These are phyloP conservation scores for Amphirosellinia nigrospora DNA, from an alignment of 495 filamentous ascomycete genomes.

Conservation along the genomic window DNA sequence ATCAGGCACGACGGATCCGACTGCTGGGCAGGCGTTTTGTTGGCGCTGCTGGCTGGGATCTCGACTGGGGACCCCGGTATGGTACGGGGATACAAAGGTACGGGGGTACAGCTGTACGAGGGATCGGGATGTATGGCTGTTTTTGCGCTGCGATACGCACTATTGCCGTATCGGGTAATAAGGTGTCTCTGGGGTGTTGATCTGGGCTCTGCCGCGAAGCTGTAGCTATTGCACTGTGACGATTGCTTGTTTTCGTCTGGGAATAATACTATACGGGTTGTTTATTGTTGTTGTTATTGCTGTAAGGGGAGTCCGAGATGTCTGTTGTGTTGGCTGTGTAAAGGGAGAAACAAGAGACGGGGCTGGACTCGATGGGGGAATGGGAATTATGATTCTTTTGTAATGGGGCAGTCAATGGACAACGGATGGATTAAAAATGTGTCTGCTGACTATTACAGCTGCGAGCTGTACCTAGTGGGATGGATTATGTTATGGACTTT, in stretches of 20 bases:
- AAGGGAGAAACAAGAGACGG: slow-evolving; percentile 7
- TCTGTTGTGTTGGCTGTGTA: slow-evolving; percentile 5
- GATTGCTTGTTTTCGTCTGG: slow-evolving; percentile 22
- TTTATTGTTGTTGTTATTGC: neutral
- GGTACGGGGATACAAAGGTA: slow-evolving; percentile 19
- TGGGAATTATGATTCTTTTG: slow-evolving; percentile 38
- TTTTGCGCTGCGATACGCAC: neutral
- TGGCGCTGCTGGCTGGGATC: slow-evolving; percentile 26
- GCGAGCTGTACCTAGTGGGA: neutral
- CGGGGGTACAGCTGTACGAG: slow-evolving; percentile 21
- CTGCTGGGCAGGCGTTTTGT: slow-evolving; percentile 25
- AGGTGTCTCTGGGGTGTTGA: slow-evolving; percentile 12
- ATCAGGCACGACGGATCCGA: slow-evolving; percentile 27
- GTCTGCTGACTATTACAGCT: slow-evolving; percentile 25
- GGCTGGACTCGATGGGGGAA: slow-evolving; percentile 10
- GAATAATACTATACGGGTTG: slow-evolving; percentile 6
- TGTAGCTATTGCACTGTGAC: slow-evolving; percentile 15
- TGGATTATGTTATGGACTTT: slow-evolving; percentile 11
- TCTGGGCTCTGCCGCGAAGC: slow-evolving; percentile 19
- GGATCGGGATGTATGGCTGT: slow-evolving; percentile 20
- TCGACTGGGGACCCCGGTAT: neutral
- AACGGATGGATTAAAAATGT: slow-evolving; percentile 27
- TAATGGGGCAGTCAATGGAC: slow-evolving; percentile 31
- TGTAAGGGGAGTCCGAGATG: neutral
- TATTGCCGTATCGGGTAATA: slow-evolving; percentile 23